Base-by-base conservation (phyloP, 495 filamentous ascomycete species). In the Evansstolkia leycettana region DNA sequence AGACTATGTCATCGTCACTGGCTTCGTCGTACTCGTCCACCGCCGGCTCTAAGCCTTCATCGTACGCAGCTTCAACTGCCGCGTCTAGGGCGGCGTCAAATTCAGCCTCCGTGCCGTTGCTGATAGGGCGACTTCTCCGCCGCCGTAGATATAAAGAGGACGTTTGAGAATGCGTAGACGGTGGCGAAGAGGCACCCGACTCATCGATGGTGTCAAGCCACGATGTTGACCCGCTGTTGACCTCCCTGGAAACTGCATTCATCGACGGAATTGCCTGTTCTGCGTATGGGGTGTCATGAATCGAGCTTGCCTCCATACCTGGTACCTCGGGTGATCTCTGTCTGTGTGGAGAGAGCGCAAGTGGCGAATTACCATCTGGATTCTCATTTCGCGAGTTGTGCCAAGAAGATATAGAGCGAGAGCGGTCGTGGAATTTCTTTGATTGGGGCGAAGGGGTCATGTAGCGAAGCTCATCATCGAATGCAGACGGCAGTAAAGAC, bases 141-240 rank as follows among this genome's bases (percentile, higher is more conserved):
- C 78, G 69, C 33, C 75, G 70, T 14, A 87, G 53, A 34, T 74
- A 75, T 28, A 80, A 52, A 2, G 76, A 81, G 2, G 82, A 88
- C 5, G 77, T 73, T 34, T 82, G 65, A 0, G 88, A 92, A 52
- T 86, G 82, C 1, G 83, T 68, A n/a, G 84, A 93, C 2, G 84
- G 81, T 14, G 75, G 65, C 5, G 75, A 78, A 15, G 88, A 94
- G 11, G 75, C 80, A 20, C 80, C 85, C 7, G 87, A 94, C 51
- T 98, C 90, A 55, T 96, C 89, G 36, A 96, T 96, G 0, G 90
- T 92, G 50, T 95, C 87, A 7, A 98, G 60, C 90, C 90, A 98
- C 5, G 88, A 94, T 15, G 81, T 82, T 10, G 86, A 83, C 40
- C 83, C 84, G 38, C 75, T 75, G 45, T 81, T 84, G 18, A 67